Evolutionary conservation across 1,139 yeast species (phyloP), one percentile per base, ranked within the genome.

Genomic region (Nadsonia commutata): DNA sequence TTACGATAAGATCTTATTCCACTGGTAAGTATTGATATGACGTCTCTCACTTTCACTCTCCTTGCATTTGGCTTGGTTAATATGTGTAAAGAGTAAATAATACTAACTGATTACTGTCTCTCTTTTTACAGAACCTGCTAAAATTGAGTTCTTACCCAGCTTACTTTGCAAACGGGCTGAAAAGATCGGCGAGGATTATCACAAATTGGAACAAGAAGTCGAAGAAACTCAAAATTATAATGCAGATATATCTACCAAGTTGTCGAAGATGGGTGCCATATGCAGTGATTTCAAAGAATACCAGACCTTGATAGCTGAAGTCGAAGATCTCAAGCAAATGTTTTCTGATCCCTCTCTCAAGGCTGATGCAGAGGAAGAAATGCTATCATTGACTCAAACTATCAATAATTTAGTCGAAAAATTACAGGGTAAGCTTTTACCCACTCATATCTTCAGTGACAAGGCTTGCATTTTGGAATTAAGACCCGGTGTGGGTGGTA

Each of bases 401-500:
- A 46, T 53, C n/a, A 50, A 46, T 33, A 55, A 56, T 11, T 53
- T 76, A 11, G 51, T 57, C 3, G 58, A 62, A 2, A 64, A 67
- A 37, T 65, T 90, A 18, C 75, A 79, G 49, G 54, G 67, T 1
- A 70, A 72, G 45, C 64, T 90, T 11, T 65, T 86, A 31, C 96
- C 97, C 1, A 75, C 83, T 2, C 78, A 82, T 50, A 78, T 79
- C 41, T 83, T 82, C 57, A 72, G 80, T 2, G 94, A 83, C 44
- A 76, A 74, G 47, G 78, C 94, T 1, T 80, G 95, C 42, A 68
- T 90, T 13, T 54, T 90, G 18, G 99, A 90, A 59, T 62, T 90
- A 21, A 70, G 97, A 45, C 96, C 98, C 0, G 98, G 99, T 1
- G 88, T 90, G 1, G 98, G 99, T 13, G 99, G 99, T 2, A 74